Evolutionary conservation across 176 grass and related monocot genomes (phyloP).

Genomic region (Carex pumila): DNA sequence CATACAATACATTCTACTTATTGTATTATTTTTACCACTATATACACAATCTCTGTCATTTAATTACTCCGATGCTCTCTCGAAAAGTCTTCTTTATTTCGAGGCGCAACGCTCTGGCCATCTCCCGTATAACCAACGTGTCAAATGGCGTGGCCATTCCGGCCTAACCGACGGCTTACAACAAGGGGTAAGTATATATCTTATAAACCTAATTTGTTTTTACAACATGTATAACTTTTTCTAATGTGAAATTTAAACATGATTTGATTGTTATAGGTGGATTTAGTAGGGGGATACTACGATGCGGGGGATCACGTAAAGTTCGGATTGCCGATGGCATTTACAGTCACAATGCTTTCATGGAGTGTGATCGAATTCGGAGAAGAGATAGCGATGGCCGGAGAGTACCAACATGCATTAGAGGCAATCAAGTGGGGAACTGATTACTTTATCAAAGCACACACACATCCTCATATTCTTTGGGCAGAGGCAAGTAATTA

Average conservation of each 20-base stretch:
- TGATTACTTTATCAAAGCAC: slow-evolving; percentile 95
- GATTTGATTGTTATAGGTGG: slow-evolving; percentile 25
- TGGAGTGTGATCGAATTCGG: slow-evolving; percentile 77
- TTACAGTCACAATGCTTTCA: slow-evolving; percentile 84
- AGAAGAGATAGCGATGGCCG: slow-evolving; percentile 44
- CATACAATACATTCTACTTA: neutral
- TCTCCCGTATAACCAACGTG: slow-evolving; percentile 72
- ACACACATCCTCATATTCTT: slow-evolving; percentile 72
- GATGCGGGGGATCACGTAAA: slow-evolving; percentile 93
- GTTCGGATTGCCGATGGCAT: slow-evolving; percentile 95
- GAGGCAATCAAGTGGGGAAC: slow-evolving; percentile 96
- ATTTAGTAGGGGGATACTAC: slow-evolving; percentile 84
- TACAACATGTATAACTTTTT: neutral
- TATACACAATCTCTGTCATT: neutral
- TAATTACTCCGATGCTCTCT: slow-evolving; percentile 61
- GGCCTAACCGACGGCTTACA: slow-evolving; percentile 88
- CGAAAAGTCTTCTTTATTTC: slow-evolving; percentile 90
- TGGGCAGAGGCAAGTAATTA: slow-evolving; percentile 64
- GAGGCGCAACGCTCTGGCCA: slow-evolving; percentile 90
- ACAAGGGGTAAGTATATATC: slow-evolving; percentile 39
- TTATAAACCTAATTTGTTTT: neutral
- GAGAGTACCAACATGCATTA: slow-evolving; percentile 51
- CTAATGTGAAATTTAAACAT: neutral
- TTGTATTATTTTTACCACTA: neutral
- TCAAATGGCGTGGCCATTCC: slow-evolving; percentile 76